A percentile compares a stretch with the other conserved stretches of the same genome.
These are phyloP conservation scores for Hanseniaspora meyeri DNA, from an alignment of 805 yeast genomes.

Conservation along the genomic window DNA sequence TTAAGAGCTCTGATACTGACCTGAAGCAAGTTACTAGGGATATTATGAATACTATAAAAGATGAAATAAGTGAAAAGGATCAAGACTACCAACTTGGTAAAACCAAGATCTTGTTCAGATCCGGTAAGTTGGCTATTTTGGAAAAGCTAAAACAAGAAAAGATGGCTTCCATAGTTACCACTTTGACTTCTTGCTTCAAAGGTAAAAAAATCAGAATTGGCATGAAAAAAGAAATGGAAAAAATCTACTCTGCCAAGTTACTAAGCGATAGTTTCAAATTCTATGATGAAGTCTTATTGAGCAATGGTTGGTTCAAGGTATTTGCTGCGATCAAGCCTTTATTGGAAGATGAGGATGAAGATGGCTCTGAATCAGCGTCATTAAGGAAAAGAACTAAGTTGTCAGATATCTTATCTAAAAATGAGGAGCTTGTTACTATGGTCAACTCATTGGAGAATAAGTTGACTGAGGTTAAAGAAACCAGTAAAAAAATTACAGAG, in stretches of 20 bases:
- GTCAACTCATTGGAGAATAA: conserved; percentile 40
- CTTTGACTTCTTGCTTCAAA: conserved; percentile 51
- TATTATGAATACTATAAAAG: neutral
- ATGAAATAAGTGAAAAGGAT: neutral
- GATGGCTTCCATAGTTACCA: conserved; percentile 42
- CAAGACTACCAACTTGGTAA: conserved; percentile 67
- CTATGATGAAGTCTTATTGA: conserved; percentile 34
- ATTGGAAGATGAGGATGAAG: conserved; percentile 28
- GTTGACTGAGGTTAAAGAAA: conserved; percentile 24
- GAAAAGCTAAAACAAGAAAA: conserved; percentile 65
- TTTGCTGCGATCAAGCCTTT: conserved; percentile 64
- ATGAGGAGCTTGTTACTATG: conserved; percentile 45
- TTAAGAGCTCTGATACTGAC: conserved; percentile 18
- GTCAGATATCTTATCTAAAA: conserved; percentile 46
- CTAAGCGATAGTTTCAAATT: conserved; percentile 49
- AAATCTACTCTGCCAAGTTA: conserved; percentile 57
- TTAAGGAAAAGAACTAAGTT: conserved; percentile 25
- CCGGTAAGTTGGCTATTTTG: conserved; percentile 85
- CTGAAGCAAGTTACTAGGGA: neutral
- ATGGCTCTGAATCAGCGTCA: neutral
- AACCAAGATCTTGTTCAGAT: conserved; percentile 86
- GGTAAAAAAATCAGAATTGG: conserved; percentile 49
- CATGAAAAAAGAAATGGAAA: conserved; percentile 39
- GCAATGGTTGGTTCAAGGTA: conserved; percentile 71
- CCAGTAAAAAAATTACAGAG: conserved; percentile 18